Evolutionary conservation across 768 basidiomycete genomes (phyloP), one percentile per base, ranked within the genome.

Genomic region (Psilocybe cyanescens): DNA sequence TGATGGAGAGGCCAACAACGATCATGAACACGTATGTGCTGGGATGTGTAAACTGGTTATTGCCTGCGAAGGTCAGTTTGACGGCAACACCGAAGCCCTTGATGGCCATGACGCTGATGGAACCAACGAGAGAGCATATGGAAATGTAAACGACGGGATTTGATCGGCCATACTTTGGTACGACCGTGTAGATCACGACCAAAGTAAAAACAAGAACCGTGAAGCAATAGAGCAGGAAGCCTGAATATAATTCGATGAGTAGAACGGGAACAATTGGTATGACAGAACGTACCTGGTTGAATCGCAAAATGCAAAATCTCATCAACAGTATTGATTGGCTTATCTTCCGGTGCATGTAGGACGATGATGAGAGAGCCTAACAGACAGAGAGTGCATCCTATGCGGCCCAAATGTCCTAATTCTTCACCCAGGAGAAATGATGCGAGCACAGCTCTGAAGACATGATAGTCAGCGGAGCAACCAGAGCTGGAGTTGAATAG

Each of bases 71-170:
- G 0, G 95, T 99, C 59, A 99, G 84, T 75, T 99, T 99, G 69
- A 99, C 85, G 2, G 97, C 97, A 50, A 98, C 89, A 48, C 97
- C 97, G 69, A 99, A 95, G 51, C 95, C 97, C 79, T 99, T 99
- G 82, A 98, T 92, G 45, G 95, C 91, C 97, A 99, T 99, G 76
- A 99, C 88, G n/a, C 94, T 95, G 47, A 99, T 87, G 31, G 94
- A 95, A 9, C 97, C 97, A 47, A 95, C 95, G 59, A 98, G 74
- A 9, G 96, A 98, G 75, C 97, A 99, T 70, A 99, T 97, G 29
- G 95, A 95, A 64, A 99, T 85, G 77, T 97, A 99, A 31, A 97
- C 91, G 62, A 95, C 67, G 2, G 97, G 97, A 64, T 91, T 95
- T 58, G 87, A 84, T 48, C 90, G 90, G 33, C 97, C 97, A 68